These are phyloP conservation scores for Niebla homalea DNA, from an alignment of 495 filamentous ascomycete genomes.

Conservation along the genomic window DNA sequence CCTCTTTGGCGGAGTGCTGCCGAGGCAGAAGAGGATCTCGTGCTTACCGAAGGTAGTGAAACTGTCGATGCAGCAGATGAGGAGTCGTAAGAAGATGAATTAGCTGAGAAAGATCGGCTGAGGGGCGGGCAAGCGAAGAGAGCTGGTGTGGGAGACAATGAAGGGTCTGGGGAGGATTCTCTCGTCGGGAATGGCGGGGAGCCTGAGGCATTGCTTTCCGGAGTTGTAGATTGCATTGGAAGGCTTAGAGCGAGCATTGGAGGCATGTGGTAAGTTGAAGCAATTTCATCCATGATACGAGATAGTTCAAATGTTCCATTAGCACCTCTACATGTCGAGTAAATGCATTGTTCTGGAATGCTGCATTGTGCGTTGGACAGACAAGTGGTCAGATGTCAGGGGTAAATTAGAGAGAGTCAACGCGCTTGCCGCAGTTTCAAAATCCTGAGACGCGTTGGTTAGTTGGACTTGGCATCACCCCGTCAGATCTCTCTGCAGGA, in stretches of 20 bases:
- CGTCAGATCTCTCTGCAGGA: too few species aligned
- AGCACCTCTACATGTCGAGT: not conserved
- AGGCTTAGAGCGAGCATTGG: conserved; percentile 2
- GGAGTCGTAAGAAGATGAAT: conserved; percentile 66
- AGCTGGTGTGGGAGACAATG: conserved; percentile 19
- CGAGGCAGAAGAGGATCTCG: conserved; percentile 40
- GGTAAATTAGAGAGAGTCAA: not conserved
- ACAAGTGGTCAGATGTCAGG: not conserved
- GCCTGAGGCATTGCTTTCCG: conserved; percentile 9
- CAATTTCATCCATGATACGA: not conserved
- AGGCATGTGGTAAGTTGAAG: not conserved
- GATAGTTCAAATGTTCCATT: not conserved
- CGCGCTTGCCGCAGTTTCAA: not conserved
- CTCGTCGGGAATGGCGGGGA: conserved; percentile 18
- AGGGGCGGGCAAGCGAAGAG: conserved; percentile 30
- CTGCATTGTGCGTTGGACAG: not conserved
- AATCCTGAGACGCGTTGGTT: not conserved
- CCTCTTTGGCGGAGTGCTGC: conserved; percentile 54
- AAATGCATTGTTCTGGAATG: not conserved
- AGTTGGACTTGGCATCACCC: not conserved
- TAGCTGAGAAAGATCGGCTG: conserved; percentile 62
- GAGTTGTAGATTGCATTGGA: conserved; percentile 1
- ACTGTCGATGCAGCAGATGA: conserved; percentile 35
- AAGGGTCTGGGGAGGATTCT: conserved; percentile 30
- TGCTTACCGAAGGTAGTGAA: conserved; percentile 35